phyloP scores from a whole-genome alignment of 306 rosid species.

The Lotus japonicus region DNA sequence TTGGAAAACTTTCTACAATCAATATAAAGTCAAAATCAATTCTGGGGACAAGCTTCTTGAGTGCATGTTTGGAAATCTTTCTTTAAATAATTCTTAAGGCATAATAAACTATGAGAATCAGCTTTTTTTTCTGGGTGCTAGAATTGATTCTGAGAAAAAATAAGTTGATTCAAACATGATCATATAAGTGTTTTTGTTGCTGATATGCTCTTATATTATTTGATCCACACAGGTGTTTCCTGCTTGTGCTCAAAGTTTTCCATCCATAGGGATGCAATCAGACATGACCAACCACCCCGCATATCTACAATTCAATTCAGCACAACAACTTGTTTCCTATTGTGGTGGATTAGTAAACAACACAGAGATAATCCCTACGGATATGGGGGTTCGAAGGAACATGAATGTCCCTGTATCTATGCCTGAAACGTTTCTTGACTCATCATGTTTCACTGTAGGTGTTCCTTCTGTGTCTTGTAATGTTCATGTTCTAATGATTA shows the following conservation, averaged over 20 bases:
- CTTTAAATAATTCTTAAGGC: too few relatives aligned
- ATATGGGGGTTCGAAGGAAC: slow-evolving; percentile 48
- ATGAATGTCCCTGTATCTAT: slow-evolving; percentile 49
- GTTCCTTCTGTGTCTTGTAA: neutral
- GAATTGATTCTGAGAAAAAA: too few relatives aligned
- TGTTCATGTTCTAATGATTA: too few relatives aligned
- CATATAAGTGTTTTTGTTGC: neutral
- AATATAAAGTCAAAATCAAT: too few relatives aligned
- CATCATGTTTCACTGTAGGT: slow-evolving; percentile 63
- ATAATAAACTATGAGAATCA: too few relatives aligned
- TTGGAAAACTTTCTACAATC: too few relatives aligned
- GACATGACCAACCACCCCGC: slow-evolving; percentile 49
- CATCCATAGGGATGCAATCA: slow-evolving; percentile 44
- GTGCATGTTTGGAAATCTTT: too few relatives aligned
- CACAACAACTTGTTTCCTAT: slow-evolving; percentile 51
- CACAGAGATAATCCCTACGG: slow-evolving; percentile 43
- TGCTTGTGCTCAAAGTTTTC: slow-evolving; percentile 41
- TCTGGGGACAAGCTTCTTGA: too few relatives aligned
- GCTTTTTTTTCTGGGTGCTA: too few relatives aligned
- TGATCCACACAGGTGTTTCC: slow-evolving; percentile 55
- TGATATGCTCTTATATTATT: slow-evolving; percentile 6
- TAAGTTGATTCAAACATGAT: too few relatives aligned
- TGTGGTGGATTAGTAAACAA: slow-evolving; percentile 53
- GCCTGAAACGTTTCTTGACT: slow-evolving; percentile 57
- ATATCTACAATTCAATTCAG: slow-evolving; percentile 53